phyloP scores from a whole-genome alignment of 805 yeast genomes.

The Candida insectorum region DNA sequence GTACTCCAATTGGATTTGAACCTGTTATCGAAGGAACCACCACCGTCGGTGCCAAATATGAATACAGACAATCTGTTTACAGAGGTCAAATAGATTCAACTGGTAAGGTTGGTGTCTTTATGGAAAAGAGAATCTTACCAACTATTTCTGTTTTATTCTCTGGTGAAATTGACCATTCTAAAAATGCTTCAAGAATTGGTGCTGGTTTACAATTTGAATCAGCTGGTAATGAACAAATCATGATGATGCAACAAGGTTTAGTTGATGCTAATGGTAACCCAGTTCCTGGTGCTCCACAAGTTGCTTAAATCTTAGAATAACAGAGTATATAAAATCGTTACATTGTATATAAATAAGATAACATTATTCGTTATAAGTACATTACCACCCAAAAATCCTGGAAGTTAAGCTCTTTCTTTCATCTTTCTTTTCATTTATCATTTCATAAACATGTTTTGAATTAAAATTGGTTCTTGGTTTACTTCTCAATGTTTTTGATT shows the following conservation, averaged over 20 bases:
- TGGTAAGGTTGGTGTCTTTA: constrained; percentile 86
- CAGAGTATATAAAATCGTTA: constrained; percentile 1
- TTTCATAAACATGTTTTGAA: constrained; percentile 11
- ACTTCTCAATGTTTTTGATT: constrained; percentile 6
- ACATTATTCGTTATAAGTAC: background rate
- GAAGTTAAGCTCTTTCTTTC: constrained; percentile 20
- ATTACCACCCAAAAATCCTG: constrained; percentile 39
- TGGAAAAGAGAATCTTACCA: constrained; percentile 92
- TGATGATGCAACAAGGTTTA: constrained; percentile 87
- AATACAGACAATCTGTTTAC: constrained; percentile 93
- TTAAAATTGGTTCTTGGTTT: constrained; percentile 4
- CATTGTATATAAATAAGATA: constrained; percentile 6
- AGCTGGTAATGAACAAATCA: constrained; percentile 89
- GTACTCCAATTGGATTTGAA: constrained; percentile 76
- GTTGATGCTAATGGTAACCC: constrained; percentile 84
- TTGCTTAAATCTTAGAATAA: constrained; percentile 12
- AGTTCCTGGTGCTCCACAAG: constrained; percentile 72
- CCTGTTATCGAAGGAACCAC: constrained; percentile 89
- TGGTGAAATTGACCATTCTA: constrained; percentile 87
- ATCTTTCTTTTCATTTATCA: constrained; percentile 8
- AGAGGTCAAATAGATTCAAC: constrained; percentile 90
- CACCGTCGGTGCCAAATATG: constrained; percentile 94
- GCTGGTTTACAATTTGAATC: constrained; percentile 94
- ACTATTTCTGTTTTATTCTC: constrained; percentile 83
- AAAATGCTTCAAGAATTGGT: constrained; percentile 73